Conservation (phyloP, 495 filamentous ascomycete species). For the Daldinia decipiens region DNA sequence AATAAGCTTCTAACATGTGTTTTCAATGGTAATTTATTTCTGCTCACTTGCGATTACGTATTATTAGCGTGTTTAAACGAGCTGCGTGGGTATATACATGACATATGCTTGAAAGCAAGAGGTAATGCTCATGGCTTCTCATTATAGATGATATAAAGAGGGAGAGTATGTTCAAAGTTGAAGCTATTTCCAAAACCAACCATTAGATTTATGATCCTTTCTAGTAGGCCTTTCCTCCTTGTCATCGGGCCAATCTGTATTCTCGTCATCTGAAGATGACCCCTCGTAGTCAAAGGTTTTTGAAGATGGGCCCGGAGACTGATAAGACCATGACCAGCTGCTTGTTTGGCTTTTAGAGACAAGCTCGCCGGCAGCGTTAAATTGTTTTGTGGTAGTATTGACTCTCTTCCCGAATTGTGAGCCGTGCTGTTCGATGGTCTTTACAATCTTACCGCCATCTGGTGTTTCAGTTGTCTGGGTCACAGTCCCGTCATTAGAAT, state of each 20-base stretch:
- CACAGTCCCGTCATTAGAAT: conserved; percentile 12
- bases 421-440: conserved; percentile 20
- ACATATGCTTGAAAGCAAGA: background rate
- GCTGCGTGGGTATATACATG: conserved; percentile 6
- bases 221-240: background rate
- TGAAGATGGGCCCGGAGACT: background rate
- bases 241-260: background rate
- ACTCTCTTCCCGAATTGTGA: conserved; percentile 11
- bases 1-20: background rate
- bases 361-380: conserved; percentile 38
- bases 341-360: conserved; percentile 10
- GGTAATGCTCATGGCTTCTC: background rate
- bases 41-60: background rate
- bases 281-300: background rate
- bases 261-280: conserved; percentile 10
- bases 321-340: conserved; percentile 22
- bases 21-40: conserved; percentile 6
- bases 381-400: conserved; percentile 25
- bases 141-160: background rate
- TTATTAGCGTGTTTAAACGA: background rate
- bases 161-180: background rate
- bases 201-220: conserved; percentile 28
- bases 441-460: conserved; percentile 39
- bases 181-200: conserved; percentile 51
- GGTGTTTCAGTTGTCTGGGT: conserved; percentile 31